These are phyloP conservation scores for Pichia manshurica DNA, from an alignment of 805 yeast species.

Conservation along the genomic window DNA sequence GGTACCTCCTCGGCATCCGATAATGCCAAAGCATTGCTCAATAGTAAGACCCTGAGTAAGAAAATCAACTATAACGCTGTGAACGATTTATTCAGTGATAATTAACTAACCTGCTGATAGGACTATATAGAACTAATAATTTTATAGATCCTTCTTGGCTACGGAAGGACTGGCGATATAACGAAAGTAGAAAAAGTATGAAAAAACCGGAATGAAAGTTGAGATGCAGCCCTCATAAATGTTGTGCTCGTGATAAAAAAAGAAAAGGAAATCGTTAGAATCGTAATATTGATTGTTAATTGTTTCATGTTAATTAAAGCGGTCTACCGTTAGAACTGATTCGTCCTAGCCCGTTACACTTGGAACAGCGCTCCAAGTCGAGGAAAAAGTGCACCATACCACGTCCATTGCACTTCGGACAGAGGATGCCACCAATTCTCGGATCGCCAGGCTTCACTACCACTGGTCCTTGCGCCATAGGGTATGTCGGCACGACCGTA, in stretches of 20 bases:
- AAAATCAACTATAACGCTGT: constrained; percentile 87
- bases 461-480: constrained; percentile 25
- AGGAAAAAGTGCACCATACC: constrained; percentile 53
- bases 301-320: constrained; percentile 5
- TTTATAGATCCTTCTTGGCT: too few species aligned
- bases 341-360: constrained; percentile 66
- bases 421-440: constrained; percentile 61
- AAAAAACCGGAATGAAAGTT: too few species aligned
- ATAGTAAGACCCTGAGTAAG: constrained; percentile 71
- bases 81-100: constrained; percentile 41
- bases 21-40: constrained; percentile 70
- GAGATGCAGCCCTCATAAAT: too few species aligned
- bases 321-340: constrained; percentile 24
- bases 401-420: constrained; percentile 67
- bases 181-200: too few species aligned
- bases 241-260: too few species aligned
- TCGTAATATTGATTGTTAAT: too few species aligned
- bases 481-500: constrained; percentile 8
- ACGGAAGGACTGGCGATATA: too few species aligned
- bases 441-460: constrained; percentile 76
- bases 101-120: neutral
- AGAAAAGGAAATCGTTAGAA: too few species aligned
- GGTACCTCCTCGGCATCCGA: constrained; percentile 64
- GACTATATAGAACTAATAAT: too few species aligned
- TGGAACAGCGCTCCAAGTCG: constrained; percentile 56